Evolutionary conservation across 2,329 filamentous ascomycete species (phyloP).

Genomic region (Arachnomyces sp.): DNA sequence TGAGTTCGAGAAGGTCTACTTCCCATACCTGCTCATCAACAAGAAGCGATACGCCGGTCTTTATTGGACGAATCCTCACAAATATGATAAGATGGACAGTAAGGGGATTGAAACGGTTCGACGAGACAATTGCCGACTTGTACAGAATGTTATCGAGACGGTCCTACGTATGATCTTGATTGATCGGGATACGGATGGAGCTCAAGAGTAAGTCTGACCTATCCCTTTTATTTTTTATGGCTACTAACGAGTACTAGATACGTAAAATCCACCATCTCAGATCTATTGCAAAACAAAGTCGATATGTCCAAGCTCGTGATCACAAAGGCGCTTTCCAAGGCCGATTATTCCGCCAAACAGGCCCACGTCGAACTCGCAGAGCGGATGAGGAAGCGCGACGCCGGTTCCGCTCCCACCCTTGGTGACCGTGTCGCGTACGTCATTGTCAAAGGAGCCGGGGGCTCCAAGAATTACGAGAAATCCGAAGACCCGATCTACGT

Average conservation of each 20-base stretch:
- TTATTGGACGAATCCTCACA: slow-evolving; percentile 90
- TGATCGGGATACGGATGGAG: slow-evolving; percentile 78
- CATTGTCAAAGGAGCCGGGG: slow-evolving; percentile 83
- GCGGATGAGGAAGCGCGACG: slow-evolving; percentile 94
- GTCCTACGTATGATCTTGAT: slow-evolving; percentile 93
- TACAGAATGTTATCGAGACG: slow-evolving; percentile 96
- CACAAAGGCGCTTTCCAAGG: slow-evolving; percentile 90
- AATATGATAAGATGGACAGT: slow-evolving; percentile 99
- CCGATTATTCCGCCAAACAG: slow-evolving; percentile 83
- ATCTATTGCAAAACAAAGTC: slow-evolving; percentile 91
- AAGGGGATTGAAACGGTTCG: slow-evolving; percentile 98
- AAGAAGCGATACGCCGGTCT: slow-evolving; percentile 99
- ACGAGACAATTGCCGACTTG: slow-evolving; percentile 88
- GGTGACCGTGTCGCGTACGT: slow-evolving; percentile 97
- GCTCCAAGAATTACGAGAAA: slow-evolving; percentile 91
- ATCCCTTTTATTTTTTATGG: neutral
- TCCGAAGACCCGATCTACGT: slow-evolving; percentile 97
- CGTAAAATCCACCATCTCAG: slow-evolving; percentile 91
- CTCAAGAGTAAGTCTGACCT: slow-evolving; percentile 72
- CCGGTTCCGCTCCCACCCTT: slow-evolving; percentile 82
- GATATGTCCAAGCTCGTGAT: slow-evolving; percentile 99
- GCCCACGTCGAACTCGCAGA: slow-evolving; percentile 92
- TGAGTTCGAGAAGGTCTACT: slow-evolving; percentile 99
- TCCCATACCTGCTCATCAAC: slow-evolving; percentile 96
- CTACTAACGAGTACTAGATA: slow-evolving; percentile 55